Conservation (phyloP, 805 yeast genomes). For the Ogataea pignaliae region DNA sequence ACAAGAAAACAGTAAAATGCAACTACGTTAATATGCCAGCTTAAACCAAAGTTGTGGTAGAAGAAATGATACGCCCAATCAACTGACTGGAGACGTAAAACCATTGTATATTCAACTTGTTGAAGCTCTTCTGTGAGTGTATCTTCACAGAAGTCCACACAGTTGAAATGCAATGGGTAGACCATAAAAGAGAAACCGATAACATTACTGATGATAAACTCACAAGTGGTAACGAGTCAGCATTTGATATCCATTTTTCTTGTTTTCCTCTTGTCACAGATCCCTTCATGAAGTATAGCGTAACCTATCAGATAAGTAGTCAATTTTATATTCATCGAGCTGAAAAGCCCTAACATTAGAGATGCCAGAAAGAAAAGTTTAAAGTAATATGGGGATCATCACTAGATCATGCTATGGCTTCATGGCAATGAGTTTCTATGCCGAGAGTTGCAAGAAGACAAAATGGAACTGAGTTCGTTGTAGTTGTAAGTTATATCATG, state of each 20-base stretch:
- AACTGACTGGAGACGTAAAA: conserved; percentile 1
- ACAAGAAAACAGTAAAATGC: too few species aligned
- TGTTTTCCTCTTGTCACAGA: neutral
- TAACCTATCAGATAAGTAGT: conserved; percentile 53
- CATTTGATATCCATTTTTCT: neutral
- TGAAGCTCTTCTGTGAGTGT: too few species aligned
- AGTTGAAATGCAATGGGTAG: neutral
- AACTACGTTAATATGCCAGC: neutral
- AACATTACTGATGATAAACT: too few species aligned
- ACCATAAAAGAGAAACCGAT: neutral
- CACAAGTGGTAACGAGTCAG: too few species aligned
- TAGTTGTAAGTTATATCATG: too few species aligned
- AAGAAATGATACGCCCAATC: conserved; percentile 2
- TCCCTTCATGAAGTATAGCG: too few species aligned
- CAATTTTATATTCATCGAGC: conserved; percentile 79
- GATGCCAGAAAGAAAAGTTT: conserved; percentile 79
- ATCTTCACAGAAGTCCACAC: neutral
- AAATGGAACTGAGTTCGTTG: too few species aligned
- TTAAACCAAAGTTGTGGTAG: neutral
- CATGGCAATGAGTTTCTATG: too few species aligned
- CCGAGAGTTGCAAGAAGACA: too few species aligned
- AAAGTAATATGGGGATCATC: conserved; percentile 22
- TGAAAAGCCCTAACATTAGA: conserved; percentile 79
- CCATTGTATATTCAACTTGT: neutral
- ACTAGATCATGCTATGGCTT: conserved; percentile 4